Percentiles rank a stretch among this genome's conserved stretches.
Evolutionary conservation across 2,329 filamentous ascomycete species (phyloP).

Genomic region (Elsinoe batatas): DNA sequence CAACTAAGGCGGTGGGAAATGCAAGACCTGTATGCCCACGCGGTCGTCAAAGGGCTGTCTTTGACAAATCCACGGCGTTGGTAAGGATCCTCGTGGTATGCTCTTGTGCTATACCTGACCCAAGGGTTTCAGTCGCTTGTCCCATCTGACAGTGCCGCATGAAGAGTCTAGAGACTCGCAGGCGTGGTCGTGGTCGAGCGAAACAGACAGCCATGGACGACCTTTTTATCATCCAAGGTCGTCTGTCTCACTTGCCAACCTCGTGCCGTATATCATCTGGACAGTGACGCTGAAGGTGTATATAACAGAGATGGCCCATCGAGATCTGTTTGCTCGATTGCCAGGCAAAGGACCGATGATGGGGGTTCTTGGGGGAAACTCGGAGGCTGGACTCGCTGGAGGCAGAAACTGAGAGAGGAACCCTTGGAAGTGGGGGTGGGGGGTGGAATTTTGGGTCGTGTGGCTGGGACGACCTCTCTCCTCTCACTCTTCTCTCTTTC

Average conservation of each 20-base stretch:
- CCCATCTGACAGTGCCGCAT: not conserved
- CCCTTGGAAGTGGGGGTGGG: no score
- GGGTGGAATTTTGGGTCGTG: not conserved
- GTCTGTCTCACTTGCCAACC: constrained; percentile 6
- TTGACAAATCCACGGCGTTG: not conserved
- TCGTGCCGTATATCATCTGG: constrained; percentile 6
- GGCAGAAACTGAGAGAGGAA: not conserved
- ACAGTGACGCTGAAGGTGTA: not conserved
- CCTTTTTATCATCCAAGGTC: constrained; percentile 10
- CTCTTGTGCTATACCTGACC: not conserved
- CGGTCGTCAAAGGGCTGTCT: not conserved
- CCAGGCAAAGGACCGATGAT: not conserved
- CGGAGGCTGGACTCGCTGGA: not conserved
- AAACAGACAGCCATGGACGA: constrained; percentile 2
- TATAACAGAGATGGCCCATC: not conserved
- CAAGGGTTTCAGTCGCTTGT: not conserved
- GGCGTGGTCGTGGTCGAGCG: not conserved
- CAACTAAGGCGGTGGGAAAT: not conserved
- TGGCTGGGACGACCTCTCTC: not conserved
- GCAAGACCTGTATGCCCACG: not conserved
- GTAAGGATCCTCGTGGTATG: not conserved
- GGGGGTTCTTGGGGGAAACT: constrained; percentile 2
- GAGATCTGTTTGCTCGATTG: not conserved
- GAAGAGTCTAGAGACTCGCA: not conserved
- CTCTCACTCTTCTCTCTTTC: not conserved